Evolutionary conservation across 23 red algal species (phyloP).

Genomic region (Agarophyton chilense): DNA sequence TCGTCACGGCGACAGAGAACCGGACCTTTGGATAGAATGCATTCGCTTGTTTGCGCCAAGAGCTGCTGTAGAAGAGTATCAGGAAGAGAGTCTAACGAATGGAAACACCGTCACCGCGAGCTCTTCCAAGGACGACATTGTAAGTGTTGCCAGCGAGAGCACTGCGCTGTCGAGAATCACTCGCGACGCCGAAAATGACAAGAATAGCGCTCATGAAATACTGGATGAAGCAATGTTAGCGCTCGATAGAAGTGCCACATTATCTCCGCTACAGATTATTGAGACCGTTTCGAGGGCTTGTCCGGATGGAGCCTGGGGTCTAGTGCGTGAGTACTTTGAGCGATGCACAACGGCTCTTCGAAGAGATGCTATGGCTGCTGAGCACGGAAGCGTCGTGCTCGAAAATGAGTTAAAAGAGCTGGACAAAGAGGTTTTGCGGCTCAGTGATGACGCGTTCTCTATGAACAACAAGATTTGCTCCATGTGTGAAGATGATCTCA

Average conservation of each 20-base stretch:
- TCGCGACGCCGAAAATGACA: background rate
- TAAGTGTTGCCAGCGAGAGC: background rate
- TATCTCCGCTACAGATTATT: slow-evolving; percentile 73
- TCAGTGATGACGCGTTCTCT: slow-evolving; percentile 59
- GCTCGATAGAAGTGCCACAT: slow-evolving; percentile 48
- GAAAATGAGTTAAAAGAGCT: slow-evolving; percentile 49
- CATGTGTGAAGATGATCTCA: slow-evolving; percentile 69
- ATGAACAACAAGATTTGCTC: slow-evolving; percentile 64
- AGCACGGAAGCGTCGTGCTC: slow-evolving; percentile 50
- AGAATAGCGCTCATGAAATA: slow-evolving; percentile 34
- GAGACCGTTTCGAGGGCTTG: slow-evolving; percentile 37
- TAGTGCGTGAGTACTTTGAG: slow-evolving; percentile 81
- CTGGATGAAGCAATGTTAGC: slow-evolving; percentile 81
- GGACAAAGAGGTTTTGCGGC: slow-evolving; percentile 39
- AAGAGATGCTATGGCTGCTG: slow-evolving; percentile 38
- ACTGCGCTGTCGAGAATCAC: slow-evolving; percentile 13
- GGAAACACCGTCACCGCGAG: background rate
- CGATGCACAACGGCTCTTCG: slow-evolving; percentile 24
- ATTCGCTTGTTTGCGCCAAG: slow-evolving; percentile 56
- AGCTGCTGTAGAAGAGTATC: slow-evolving; percentile 35
- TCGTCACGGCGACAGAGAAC: slow-evolving; percentile 76
- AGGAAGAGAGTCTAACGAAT: background rate
- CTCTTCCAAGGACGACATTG: slow-evolving; percentile 6
- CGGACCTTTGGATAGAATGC: slow-evolving; percentile 68
- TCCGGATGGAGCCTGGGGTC: slow-evolving; percentile 54